Evolutionary conservation across 805 yeast species (phyloP).

Genomic region (Nakazawaea anatomiae): DNA sequence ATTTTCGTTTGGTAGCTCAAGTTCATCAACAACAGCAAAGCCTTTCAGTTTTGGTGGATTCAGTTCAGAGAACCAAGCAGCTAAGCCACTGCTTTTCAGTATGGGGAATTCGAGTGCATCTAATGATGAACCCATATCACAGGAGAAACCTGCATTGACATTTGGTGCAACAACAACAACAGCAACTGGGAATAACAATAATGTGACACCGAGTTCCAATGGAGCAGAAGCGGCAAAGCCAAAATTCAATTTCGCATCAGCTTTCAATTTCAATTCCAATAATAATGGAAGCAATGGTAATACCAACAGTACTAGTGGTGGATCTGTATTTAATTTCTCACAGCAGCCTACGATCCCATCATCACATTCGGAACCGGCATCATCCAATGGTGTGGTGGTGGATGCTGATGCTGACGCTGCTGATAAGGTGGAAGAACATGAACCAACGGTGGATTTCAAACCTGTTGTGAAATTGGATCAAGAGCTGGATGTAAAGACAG

Average conservation of each 20-base stretch:
- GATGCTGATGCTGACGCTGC: conserved; percentile 18
- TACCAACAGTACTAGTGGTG: conserved; percentile 11
- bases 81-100: conserved; percentile 1
- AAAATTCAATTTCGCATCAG: neutral
- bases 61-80: neutral
- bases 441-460: conserved; percentile 41
- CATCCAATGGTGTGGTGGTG: conserved; percentile 3
- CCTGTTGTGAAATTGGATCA: conserved; percentile 39
- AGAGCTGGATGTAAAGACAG: conserved; percentile 57
- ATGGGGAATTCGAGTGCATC: neutral
- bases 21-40: conserved; percentile 10
- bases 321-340: conserved; percentile 10
- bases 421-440: conserved; percentile 36
- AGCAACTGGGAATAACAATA: too few relatives aligned
- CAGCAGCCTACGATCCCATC: conserved; percentile 5
- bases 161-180: too few relatives aligned
- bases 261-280: conserved; percentile 14
- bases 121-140: too few relatives aligned
- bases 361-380: neutral
- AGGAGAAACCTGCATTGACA: too few relatives aligned
- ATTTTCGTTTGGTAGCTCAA: conserved; percentile 10
- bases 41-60: neutral
- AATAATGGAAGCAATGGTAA: too few relatives aligned
- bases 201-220: too few relatives aligned
- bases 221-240: neutral